Conservation (phyloP, 768 basidiomycete genomes). For the Nevesoporus exiguus region DNA sequence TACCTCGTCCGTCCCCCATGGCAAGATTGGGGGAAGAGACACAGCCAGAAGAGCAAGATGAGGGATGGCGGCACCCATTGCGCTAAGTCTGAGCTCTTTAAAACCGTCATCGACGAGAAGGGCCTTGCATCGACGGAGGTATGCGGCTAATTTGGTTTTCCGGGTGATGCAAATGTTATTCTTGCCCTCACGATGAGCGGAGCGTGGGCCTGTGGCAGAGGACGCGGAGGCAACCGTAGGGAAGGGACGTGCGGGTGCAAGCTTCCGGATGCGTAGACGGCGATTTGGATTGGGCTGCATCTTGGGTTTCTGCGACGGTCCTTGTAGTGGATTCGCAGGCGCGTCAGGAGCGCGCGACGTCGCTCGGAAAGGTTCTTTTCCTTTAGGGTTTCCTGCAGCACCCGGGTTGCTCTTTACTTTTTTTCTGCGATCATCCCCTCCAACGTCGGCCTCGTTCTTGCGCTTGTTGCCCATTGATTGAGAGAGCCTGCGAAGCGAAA, state of each 20-base stretch:
- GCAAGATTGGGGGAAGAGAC: constrained; percentile 70
- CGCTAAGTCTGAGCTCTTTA: constrained; percentile 69
- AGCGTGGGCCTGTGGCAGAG: constrained; percentile 77
- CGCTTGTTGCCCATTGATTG: constrained; percentile 20
- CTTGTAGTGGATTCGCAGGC: constrained; percentile 1
- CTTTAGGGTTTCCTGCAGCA: not conserved
- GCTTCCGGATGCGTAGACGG: constrained; percentile 51
- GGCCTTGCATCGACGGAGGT: constrained; percentile 75
- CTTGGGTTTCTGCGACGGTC: constrained; percentile 2
- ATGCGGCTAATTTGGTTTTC: constrained; percentile 66
- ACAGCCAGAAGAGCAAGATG: constrained; percentile 66
- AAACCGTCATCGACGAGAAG: constrained; percentile 75
- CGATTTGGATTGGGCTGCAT: constrained; percentile 1
- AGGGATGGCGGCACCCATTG: constrained; percentile 90
- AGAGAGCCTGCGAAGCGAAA: too few relatives aligned
- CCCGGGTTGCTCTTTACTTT: constrained; percentile 12
- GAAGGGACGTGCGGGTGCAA: constrained; percentile 71
- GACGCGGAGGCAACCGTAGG: constrained; percentile 73
- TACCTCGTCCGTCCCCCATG: constrained; percentile 61
- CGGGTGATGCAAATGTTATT: constrained; percentile 79
- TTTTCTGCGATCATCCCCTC: constrained; percentile 8
- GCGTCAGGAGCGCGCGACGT: not conserved
- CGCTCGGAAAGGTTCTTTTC: not conserved
- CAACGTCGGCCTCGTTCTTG: constrained; percentile 15
- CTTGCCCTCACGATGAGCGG: constrained; percentile 75